Base-by-base conservation (phyloP, 768 basidiomycete genomes). In the Trametes punicea region DNA sequence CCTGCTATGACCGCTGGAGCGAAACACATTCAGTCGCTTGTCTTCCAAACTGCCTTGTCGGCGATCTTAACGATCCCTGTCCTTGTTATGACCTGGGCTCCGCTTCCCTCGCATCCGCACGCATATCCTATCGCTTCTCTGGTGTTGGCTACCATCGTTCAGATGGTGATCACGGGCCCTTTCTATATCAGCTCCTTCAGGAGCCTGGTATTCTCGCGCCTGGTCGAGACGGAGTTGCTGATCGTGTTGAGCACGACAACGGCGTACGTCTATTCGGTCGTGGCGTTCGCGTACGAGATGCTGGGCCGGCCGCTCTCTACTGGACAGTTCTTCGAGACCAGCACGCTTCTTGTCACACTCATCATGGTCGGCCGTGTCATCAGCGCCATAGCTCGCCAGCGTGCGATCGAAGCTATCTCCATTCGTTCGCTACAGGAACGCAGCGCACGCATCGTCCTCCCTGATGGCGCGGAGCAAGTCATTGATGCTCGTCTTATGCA, bases 301-400 rank as follows among this genome's bases (percentile, higher is more conserved):
- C 55, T 61, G 7, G 71, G 69, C 1, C 65, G 63, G n/a, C 68
- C 68, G 8, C 67, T 70, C 41, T 58, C 68, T 6, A 61, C 63
- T 7, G 64, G 69, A 0, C 65, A 69, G 31, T 77, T 75, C 65
- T 77, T 77, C 61, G 76, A 77, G 65, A 77, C 76, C 7, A 71
- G 68, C 38, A 65, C 75, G 3, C 69, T 77, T 18, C 70, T 77
- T 27, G 65, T 77, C 56, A 74, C 74, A 0, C 66, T 77, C 45
- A 75, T 77, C 64, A 68, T 71, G 64, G 59, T 77, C 42, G 75
- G 75, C 6, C 70, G 72, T 15, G 65, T 74, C 21, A 67, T 75
- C 26, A 71, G 71, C 36, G 73, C 72, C 7, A 62, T 67, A 51
- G 71, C 74, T 1, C 71, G 75, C 34, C 69, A 73, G 41, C 65